These are phyloP conservation scores for Phaeoacremonium minimum DNA, from an alignment of 2,329 filamentous ascomycete species.

Conservation along the genomic window DNA sequence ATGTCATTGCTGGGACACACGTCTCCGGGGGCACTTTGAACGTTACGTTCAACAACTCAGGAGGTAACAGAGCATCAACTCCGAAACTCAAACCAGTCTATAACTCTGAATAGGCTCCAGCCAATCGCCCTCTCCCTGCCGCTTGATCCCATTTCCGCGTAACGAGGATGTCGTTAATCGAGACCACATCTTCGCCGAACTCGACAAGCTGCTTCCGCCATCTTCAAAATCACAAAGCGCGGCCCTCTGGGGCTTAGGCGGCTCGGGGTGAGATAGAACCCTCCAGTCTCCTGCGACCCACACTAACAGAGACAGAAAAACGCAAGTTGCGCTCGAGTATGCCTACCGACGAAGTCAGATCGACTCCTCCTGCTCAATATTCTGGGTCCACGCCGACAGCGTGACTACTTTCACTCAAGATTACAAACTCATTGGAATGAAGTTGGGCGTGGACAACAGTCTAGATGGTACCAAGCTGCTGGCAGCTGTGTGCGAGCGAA, in stretches of 20 bases:
- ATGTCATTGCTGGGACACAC: neutral
- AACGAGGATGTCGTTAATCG: constrained; percentile 18
- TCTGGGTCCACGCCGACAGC: constrained; percentile 30
- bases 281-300: neutral
- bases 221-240: constrained; percentile 10
- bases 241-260: constrained; percentile 20
- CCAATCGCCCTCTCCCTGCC: neutral
- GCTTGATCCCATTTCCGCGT: constrained; percentile 3
- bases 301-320: constrained; percentile 22
- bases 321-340: constrained; percentile 29
- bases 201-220: constrained; percentile 13
- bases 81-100: no score
- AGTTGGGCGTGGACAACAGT: constrained; percentile 13
- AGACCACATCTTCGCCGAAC: constrained; percentile 9
- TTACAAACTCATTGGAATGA: constrained; percentile 22
- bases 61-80: neutral
- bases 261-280: constrained; percentile 16
- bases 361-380: constrained; percentile 21
- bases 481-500: constrained; percentile 7
- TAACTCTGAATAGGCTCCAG: no score
- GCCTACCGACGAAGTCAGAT: constrained; percentile 19
- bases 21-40: neutral
- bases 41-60: neutral
- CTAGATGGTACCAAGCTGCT: constrained; percentile 15
- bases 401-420: constrained; percentile 22